A percentile compares a stretch with the other conserved stretches of the same genome.
Evolutionary conservation across 1,139 yeast species (phyloP).

Genomic region (Eremothecium cymbalariae): DNA sequence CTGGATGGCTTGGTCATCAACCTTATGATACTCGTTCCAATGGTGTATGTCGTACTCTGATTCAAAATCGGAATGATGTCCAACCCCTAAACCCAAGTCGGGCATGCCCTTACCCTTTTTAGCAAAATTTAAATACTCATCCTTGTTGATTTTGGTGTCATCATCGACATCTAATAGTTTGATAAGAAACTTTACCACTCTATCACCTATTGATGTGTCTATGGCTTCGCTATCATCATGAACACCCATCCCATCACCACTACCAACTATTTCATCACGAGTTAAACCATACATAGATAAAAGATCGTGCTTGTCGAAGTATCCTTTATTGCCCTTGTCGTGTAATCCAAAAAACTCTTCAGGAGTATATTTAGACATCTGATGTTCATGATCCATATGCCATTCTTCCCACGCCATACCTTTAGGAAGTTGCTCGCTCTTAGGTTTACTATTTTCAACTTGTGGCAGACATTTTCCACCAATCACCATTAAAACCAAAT

Average conservation of each 20-base stretch:
- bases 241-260: constrained; percentile 83
- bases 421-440: constrained; percentile 38
- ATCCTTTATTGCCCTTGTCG: constrained; percentile 50
- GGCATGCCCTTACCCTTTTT: constrained; percentile 67
- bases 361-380: constrained; percentile 63
- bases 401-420: constrained; percentile 64
- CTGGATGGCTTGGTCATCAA: constrained; percentile 73
- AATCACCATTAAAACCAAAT: too few relatives aligned
- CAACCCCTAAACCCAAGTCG: constrained; percentile 92
- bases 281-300: constrained; percentile 72
- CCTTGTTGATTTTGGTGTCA: constrained; percentile 57
- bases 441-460: constrained; percentile 20
- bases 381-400: constrained; percentile 91
- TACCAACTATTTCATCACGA: constrained; percentile 68
- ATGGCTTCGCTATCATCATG: constrained; percentile 57
- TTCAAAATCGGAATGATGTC: constrained; percentile 94
- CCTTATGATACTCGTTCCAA: constrained; percentile 80
- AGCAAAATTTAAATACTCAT: constrained; percentile 66
- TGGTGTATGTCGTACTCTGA: constrained; percentile 90
- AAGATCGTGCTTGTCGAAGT: constrained; percentile 57
- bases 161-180: constrained; percentile 52
- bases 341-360: constrained; percentile 75
- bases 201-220: constrained; percentile 47
- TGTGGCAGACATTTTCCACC: background rate
- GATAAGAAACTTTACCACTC: constrained; percentile 51